Conservation (phyloP, 2,329 filamentous ascomycete species). For the Domatiomyces globalis region DNA sequence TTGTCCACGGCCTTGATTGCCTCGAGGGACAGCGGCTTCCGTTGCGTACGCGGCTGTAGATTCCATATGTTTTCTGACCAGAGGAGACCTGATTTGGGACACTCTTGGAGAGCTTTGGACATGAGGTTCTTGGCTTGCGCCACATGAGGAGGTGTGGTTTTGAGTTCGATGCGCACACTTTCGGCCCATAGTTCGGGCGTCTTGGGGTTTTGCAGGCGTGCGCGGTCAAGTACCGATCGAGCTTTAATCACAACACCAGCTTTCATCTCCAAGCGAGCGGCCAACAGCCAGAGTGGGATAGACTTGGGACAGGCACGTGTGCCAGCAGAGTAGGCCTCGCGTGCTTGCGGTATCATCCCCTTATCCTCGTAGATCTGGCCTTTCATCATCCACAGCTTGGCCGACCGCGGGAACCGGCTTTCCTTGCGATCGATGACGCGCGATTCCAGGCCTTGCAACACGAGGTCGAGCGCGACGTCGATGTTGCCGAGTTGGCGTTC, state of each 20-base stretch:
- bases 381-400: conserved; percentile 98
- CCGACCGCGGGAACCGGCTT: conserved; percentile 66
- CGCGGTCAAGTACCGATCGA: conserved; percentile 82
- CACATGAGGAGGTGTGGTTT: conserved; percentile 55
- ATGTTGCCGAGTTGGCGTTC: conserved; percentile 70
- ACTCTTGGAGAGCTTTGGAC: conserved; percentile 83
- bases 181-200: conserved; percentile 78
- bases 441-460: conserved; percentile 50
- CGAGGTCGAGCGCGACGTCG: conserved; percentile 72
- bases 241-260: conserved; percentile 77
- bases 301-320: conserved; percentile 76
- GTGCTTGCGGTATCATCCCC: conserved; percentile 64
- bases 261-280: conserved; percentile 74
- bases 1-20: conserved; percentile 96
- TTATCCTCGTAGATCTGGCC: conserved; percentile 89
- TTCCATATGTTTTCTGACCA: conserved; percentile 96
- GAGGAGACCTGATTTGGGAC: conserved; percentile 71
- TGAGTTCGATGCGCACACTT: conserved; percentile 81
- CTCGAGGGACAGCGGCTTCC: conserved; percentile 79
- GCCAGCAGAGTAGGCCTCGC: conserved; percentile 78
- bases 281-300: conserved; percentile 78
- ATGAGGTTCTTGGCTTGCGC: conserved; percentile 80
- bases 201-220: conserved; percentile 74
- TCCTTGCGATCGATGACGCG: conserved; percentile 30
- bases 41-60: conserved; percentile 78